Evolutionary conservation across 2,329 filamentous ascomycete genomes (phyloP).

Genomic region (Lecanosticta acicola): DNA sequence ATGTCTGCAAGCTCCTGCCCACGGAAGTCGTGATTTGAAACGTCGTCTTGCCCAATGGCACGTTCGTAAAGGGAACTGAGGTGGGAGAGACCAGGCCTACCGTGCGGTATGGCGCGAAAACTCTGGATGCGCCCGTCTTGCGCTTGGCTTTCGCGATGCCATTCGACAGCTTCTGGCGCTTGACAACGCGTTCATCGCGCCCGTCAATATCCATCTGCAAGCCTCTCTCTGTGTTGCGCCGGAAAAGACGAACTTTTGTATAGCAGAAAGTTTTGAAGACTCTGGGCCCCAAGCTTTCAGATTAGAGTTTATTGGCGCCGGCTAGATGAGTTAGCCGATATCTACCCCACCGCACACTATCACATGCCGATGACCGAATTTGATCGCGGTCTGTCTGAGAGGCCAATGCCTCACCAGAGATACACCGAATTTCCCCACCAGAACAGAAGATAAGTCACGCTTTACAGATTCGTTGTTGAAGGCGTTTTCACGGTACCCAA

Average conservation of each 20-base stretch:
- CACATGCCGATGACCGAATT: too few species aligned
- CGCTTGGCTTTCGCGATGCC: slow-evolving; percentile 22
- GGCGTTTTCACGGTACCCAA: not conserved
- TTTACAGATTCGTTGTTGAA: too few species aligned
- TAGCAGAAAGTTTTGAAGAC: not conserved
- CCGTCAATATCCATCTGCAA: slow-evolving; percentile 11
- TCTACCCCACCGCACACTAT: too few species aligned
- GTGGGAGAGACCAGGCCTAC: slow-evolving; percentile 91
- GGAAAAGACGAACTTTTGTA: not conserved
- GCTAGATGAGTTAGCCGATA: not conserved
- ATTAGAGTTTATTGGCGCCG: not conserved
- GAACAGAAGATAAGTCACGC: too few species aligned
- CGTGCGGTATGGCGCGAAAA: slow-evolving; percentile 94
- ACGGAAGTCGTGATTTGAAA: slow-evolving; percentile 97
- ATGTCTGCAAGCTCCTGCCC: slow-evolving; percentile 85
- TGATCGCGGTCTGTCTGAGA: too few species aligned
- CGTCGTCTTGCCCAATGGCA: slow-evolving; percentile 85
- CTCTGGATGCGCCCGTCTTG: slow-evolving; percentile 53
- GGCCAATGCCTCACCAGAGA: too few species aligned
- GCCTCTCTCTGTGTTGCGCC: not conserved
- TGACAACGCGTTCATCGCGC: slow-evolving; percentile 38
- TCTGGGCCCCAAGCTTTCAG: not conserved
- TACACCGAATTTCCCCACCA: too few species aligned
- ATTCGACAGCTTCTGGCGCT: slow-evolving; percentile 63
- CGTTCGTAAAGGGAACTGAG: slow-evolving; percentile 78